phyloP scores from a whole-genome alignment of 139 green algal species.

The Eudorina sp. region DNA sequence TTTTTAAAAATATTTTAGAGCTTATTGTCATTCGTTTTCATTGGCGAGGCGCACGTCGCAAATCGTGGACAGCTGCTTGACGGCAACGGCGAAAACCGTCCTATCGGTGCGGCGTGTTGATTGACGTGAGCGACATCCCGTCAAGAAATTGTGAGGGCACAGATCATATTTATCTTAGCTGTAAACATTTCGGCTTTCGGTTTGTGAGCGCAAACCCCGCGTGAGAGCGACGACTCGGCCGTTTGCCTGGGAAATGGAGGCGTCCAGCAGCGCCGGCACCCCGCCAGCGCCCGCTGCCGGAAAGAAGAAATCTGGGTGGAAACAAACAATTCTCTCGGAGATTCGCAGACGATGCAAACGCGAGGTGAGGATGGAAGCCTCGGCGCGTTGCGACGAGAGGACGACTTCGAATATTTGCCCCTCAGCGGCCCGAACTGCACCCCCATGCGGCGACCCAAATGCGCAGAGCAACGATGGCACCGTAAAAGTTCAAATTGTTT shows the following conservation, averaged over 20 bases:
- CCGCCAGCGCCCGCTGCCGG: background rate
- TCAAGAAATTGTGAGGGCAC: background rate
- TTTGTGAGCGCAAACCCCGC: too few species aligned
- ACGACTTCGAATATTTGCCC: too few species aligned
- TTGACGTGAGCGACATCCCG: constrained; percentile 18
- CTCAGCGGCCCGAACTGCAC: background rate
- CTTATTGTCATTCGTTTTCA: too few species aligned
- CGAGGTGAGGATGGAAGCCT: constrained; percentile 1
- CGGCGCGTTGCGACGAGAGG: background rate
- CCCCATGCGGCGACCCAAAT: too few species aligned
- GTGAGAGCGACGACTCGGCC: too few species aligned
- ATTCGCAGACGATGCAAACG: background rate
- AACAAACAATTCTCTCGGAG: background rate
- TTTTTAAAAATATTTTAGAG: too few species aligned
- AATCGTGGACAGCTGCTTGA: background rate
- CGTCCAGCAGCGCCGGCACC: background rate
- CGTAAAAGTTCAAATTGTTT: constrained; percentile 11
- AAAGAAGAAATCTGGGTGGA: background rate
- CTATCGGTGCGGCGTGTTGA: background rate
- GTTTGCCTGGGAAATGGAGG: constrained; percentile 3
- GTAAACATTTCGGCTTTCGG: too few species aligned
- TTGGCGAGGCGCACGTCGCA: too few species aligned
- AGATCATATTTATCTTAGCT: too few species aligned
- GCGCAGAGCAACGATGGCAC: background rate
- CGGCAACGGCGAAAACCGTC: background rate